Base-by-base conservation (phyloP, 768 basidiomycete genomes). In the Russula ochroleuca region DNA sequence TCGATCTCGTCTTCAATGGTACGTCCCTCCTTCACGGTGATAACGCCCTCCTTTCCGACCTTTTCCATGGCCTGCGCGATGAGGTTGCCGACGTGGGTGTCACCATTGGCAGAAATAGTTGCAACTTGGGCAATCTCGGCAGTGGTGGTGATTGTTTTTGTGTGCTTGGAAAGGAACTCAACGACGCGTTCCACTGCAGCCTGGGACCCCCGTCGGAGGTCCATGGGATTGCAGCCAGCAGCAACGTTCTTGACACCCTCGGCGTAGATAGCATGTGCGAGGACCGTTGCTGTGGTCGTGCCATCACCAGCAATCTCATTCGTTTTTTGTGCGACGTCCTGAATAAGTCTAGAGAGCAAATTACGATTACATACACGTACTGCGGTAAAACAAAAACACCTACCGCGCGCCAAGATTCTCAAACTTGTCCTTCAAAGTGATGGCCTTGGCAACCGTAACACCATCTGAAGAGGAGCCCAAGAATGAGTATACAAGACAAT, bases 61-160 rank as follows among this genome's bases (percentile, higher is more conserved):
- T 97, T 97, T 78, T 98, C 96, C 96, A 98, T 99, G 1, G 96
- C 96, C 73, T 93, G 92, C 6, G 96, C 95, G 75, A 98, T 98
- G 72, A 99, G 83, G 73, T 87, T 87, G 50, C 96, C 95, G 66
- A 99, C 82, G 73, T 98, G 94, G 1, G 76, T 81, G 77, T 98
- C 96, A 58, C 84, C 84, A 75, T 85, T 85, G 67, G 83, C 83
- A 61, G 77, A 80, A 21, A 70, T 70, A 69, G 95, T 98, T n/a
- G 95, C 95, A 67, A 98, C 96, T 78, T 98, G 95, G 13, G 96
- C 94, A 70, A 99, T 98, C 79, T 99, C 95, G 31, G 92, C 92
- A 17, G 90, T 92, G 45, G 96, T 99, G 67, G 96, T 99, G 77
- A 99, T 93, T 50, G 87, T 91, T 74, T 94, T 88, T 69, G 96